Evolutionary conservation across 2,329 filamentous ascomycete genomes (phyloP).

Genomic region (Pseudogymnoascus sp.): DNA sequence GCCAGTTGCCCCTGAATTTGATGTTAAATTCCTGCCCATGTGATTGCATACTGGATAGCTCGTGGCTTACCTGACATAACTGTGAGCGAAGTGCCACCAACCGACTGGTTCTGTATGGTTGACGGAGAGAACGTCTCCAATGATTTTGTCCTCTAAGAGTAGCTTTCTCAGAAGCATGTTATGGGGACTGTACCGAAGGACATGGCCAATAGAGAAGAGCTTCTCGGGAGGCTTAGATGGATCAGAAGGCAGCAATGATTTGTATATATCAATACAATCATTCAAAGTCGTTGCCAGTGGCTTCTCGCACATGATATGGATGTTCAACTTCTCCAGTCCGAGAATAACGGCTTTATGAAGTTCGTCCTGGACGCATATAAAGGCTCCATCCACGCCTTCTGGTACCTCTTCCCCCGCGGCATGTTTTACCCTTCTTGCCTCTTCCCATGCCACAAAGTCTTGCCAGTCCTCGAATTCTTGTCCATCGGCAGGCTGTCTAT

Average conservation of each 20-base stretch:
- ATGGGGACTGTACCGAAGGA: slow-evolving; percentile 87
- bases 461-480: slow-evolving; percentile 70
- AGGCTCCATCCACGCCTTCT: slow-evolving; percentile 48
- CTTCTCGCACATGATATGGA: slow-evolving; percentile 95
- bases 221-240: slow-evolving; percentile 33
- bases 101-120: slow-evolving; percentile 93
- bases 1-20: slow-evolving; percentile 74
- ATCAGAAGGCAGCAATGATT: slow-evolving; percentile 41
- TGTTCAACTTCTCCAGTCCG: slow-evolving; percentile 60
- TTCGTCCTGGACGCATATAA: slow-evolving; percentile 78
- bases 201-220: slow-evolving; percentile 89
- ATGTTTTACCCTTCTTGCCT: slow-evolving; percentile 49
- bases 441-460: slow-evolving; percentile 70
- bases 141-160: slow-evolving; percentile 64
- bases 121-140: slow-evolving; percentile 79
- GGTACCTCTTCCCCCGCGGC: slow-evolving; percentile 40
- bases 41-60: background rate
- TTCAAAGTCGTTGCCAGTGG: slow-evolving; percentile 73
- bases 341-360: slow-evolving; percentile 77
- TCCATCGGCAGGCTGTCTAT: slow-evolving; percentile 44
- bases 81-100: slow-evolving; percentile 92
- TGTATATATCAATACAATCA: slow-evolving; percentile 72
- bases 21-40: slow-evolving; percentile 10
- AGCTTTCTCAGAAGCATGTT: slow-evolving; percentile 79
- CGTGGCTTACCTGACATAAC: slow-evolving; percentile 61